A percentile compares a stretch with the other conserved stretches of the same genome.
These are phyloP conservation scores for Cryptosporidium ubiquitum DNA, from an alignment of 169 alveolate species.

Conservation along the genomic window DNA sequence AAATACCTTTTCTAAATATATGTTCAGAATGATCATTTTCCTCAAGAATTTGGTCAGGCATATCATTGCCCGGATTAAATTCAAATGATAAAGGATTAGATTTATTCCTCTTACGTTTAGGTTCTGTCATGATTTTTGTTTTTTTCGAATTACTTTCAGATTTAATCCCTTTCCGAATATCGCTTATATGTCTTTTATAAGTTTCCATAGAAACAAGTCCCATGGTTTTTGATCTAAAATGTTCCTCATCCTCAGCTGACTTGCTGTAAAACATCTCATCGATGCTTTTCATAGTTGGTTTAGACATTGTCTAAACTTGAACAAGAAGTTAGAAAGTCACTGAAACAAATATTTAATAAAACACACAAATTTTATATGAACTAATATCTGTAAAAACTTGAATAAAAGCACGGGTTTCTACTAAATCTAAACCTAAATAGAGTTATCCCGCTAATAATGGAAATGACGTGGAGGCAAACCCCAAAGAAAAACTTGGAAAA, in stretches of 20 bases:
- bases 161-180: background rate
- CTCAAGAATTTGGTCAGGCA: background rate
- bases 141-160: background rate
- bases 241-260: slow-evolving; percentile 19
- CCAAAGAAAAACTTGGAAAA: background rate
- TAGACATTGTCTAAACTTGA: background rate
- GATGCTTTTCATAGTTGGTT: background rate
- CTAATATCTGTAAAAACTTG: background rate
- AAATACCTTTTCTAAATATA: too few species aligned
- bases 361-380: background rate
- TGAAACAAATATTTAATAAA: background rate
- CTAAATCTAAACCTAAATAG: background rate
- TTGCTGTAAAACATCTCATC: slow-evolving; percentile 58
- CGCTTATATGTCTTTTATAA: slow-evolving; percentile 4
- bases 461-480: background rate
- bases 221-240: slow-evolving; percentile 6
- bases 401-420: background rate
- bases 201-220: slow-evolving; percentile 32
- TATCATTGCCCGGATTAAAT: background rate
- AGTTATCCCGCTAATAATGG: slow-evolving; percentile 13
- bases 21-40: background rate
- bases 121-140: background rate
- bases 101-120: background rate
- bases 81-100: slow-evolving; percentile 25
- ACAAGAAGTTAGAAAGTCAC: background rate